phyloP scores from a whole-genome alignment of 352 stramenopile genomes.

The Pythium plurisporium region DNA sequence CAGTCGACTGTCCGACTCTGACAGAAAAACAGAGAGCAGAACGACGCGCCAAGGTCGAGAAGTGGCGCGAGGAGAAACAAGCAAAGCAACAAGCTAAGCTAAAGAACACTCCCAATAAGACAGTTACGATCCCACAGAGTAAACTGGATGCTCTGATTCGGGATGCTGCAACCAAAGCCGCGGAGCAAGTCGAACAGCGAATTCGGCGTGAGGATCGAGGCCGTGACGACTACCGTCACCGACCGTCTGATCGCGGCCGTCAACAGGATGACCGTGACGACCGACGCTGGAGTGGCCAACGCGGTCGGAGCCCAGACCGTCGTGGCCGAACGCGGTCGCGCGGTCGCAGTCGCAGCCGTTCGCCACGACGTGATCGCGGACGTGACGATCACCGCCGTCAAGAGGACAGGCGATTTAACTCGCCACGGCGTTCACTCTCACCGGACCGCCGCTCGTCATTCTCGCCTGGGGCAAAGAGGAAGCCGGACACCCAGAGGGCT shows the following conservation, averaged over 20 bases:
- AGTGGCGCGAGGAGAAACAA: not conserved
- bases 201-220: not conserved
- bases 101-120: not conserved
- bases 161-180: not conserved
- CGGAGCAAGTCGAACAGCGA: not conserved
- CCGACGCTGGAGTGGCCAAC: not conserved
- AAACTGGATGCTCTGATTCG: slow-evolving; percentile 3
- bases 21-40: not conserved
- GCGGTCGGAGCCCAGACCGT: not conserved
- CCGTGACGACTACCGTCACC: not conserved
- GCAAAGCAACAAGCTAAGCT: not conserved
- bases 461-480: not conserved
- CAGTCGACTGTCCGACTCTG: not conserved
- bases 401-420: not conserved
- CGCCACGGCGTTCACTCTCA: not conserved
- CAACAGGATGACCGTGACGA: not conserved
- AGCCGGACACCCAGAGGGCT: not conserved
- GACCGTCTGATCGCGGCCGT: not conserved
- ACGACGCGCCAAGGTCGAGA: not conserved
- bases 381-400: not conserved
- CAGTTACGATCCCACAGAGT: not conserved
- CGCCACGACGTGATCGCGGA: not conserved
- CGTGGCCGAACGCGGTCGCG: not conserved
- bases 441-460: slow-evolving; percentile 1
- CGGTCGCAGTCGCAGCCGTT: not conserved